Conservation (phyloP, 495 filamentous ascomycete species). For the Penicillium paradoxum region DNA sequence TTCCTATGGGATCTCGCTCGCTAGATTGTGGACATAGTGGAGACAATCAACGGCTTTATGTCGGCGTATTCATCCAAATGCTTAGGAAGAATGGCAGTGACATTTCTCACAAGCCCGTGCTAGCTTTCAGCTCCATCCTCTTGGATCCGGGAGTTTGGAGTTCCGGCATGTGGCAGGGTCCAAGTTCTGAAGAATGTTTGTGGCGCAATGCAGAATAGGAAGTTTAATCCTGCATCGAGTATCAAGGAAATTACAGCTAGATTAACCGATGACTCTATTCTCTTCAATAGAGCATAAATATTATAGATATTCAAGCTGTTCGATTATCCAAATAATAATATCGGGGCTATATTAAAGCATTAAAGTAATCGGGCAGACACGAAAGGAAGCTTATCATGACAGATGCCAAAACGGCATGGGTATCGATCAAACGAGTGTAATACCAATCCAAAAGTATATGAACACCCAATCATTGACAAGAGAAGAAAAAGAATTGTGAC, state of each 20-base stretch:
- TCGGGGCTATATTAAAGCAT: not conserved
- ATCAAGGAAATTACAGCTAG: not conserved
- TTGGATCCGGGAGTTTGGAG: slow-evolving; percentile 13
- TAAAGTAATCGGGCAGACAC: slow-evolving; percentile 16
- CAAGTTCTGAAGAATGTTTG: too few species aligned
- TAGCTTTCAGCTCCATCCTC: slow-evolving; percentile 14
- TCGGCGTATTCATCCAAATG: slow-evolving; percentile 21
- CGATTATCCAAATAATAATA: not conserved
- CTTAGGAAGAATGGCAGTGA: slow-evolving; percentile 25
- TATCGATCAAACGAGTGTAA: slow-evolving; percentile 24
- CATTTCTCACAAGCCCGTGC: slow-evolving; percentile 27
- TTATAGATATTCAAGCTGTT: not conserved
- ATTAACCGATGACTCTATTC: not conserved
- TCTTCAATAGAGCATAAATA: not conserved
- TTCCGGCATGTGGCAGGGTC: too few species aligned
- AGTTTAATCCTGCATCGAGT: too few species aligned
- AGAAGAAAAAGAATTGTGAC: slow-evolving; percentile 11
- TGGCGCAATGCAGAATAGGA: too few species aligned
- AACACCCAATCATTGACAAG: slow-evolving; percentile 24
- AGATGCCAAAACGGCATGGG: slow-evolving; percentile 16
- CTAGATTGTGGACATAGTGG: slow-evolving; percentile 31
- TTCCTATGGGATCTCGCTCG: slow-evolving; percentile 32
- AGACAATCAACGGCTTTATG: slow-evolving; percentile 29
- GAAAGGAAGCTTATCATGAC: not conserved
- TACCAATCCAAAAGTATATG: slow-evolving; percentile 16